Percentiles rank a stretch among this genome's conserved stretches.
These are phyloP conservation scores for Paspalum notatum DNA, from an alignment of 176 grass and related monocot species.

Conservation along the genomic window DNA sequence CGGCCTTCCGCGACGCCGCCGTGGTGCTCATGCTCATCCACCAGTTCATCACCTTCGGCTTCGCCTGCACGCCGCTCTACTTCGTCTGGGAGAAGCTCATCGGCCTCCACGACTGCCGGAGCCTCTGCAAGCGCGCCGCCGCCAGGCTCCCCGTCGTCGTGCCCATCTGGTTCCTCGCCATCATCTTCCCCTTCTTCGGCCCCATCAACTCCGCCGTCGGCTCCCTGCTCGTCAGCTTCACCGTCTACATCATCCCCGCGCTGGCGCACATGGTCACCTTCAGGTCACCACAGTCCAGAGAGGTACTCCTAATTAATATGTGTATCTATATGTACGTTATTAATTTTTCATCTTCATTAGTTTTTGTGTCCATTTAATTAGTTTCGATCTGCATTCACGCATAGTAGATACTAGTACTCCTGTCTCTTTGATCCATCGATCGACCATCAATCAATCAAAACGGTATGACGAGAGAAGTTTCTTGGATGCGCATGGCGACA, in stretches of 20 bases:
- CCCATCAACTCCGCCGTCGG: conserved; percentile 98
- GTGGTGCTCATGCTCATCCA: conserved; percentile 96
- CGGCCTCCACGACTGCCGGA: conserved; percentile 90
- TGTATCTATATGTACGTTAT: no score
- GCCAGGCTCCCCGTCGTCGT: conserved; percentile 88
- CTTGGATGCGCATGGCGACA: conserved; percentile 35
- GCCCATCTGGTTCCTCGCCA: conserved; percentile 98
- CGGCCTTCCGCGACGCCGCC: conserved; percentile 68
- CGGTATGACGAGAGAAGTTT: background rate
- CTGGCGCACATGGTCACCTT: conserved; percentile 91
- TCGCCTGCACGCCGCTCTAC: conserved; percentile 97
- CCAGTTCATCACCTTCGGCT: conserved; percentile 99
- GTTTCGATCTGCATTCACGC: background rate
- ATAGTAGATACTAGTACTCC: no score
- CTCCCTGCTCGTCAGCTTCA: conserved; percentile 90
- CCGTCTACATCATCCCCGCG: conserved; percentile 94
- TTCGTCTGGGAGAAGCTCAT: conserved; percentile 98
- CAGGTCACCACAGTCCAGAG: conserved; percentile 66
- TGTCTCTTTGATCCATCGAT: no score
- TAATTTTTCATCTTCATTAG: background rate
- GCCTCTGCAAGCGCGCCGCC: conserved; percentile 87
- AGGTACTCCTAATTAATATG: conserved; percentile 63
- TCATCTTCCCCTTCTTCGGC: conserved; percentile 97
- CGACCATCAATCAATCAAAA: background rate
- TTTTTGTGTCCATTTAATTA: no score